Base-by-base conservation (phyloP, 306 rosid species). In the Cercis canadensis region DNA sequence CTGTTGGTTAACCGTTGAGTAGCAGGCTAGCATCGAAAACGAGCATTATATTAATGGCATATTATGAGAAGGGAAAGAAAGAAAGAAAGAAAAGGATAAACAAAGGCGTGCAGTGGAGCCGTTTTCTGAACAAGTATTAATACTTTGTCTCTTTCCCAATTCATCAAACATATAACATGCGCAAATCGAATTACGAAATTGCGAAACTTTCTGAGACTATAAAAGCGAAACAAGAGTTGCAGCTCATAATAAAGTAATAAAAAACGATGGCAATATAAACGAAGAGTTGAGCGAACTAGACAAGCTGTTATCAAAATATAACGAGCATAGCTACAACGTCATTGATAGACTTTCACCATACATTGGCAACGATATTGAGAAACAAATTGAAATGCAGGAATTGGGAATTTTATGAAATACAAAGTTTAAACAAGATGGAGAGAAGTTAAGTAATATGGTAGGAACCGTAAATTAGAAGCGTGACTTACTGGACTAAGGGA, bases 401-500 rank as follows among this genome's bases (percentile, higher is more conserved):
- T n/a, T n/a, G 40, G 32, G 52, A 21, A 45, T 33, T 34, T 41
- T 16, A 55, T 43, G 24, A 44, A 51, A 51, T 46, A 34, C 46
- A 63, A 53, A 5, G 8, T 9, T n/a, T 67, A 36, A 12, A 7
- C 8, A 17, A 24, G n/a, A n/a, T n/a, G n/a, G n/a, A n/a, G n/a
- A n/a, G n/a, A 65, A 63, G 29, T 19, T 14, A 66, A 36, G 55
- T n/a, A 72, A 49, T 32, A 39, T 16, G 37, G 45, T 67, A 50
- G 13, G 17, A 24, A 57, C 15, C 18, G 24, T 24, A 57, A 19
- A 33, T 49, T 57, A 21, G 45, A 46, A 31, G 57, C 51, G 17
- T 47, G 40, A 50, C 18, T 31, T 11, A 12, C 7, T 50, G 16
- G 2, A 43, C 8, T 19, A 6, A 11, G n/a, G n/a, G 17, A 34